Evolutionary conservation across 164 flowering plant genomes (phyloP), one percentile per base, ranked within the genome.

Genomic region (Houttuynia cordata): DNA sequence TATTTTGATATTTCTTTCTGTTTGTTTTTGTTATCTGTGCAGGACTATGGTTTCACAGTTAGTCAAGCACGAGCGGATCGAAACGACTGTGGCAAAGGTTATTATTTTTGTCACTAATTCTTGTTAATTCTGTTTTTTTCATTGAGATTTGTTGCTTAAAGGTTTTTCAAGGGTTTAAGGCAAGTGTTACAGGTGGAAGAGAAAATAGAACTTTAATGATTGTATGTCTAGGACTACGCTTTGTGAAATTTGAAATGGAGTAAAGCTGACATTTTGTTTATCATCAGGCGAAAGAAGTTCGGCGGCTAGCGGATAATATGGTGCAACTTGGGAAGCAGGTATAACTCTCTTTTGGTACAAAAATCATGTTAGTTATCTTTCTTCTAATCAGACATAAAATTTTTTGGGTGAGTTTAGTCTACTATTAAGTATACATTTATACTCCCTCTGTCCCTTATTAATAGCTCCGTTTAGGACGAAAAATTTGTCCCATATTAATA

Each of bases 41-140:
- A 91, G 97, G 71, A 92, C 98, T 17, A 82, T 92, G 96, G 98
- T 92, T 2, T 92, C 96, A 15, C 98, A 92, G 77, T 62, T 92
- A 79, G 89, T 92, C 71, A 87, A 82, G 79, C 96, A 92, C 67
- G 96, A 87, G 76, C 83, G 96, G 3, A 92, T 92, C 4, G 98
- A 92, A 75, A 92, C 96, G 49, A 89, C 96, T 18, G 87, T 92
- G 23, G 90, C 96, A 1, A 89, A 87, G 96, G 96, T 84, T 42
- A 17, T 24, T 54, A n/a, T 53, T 10, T 54, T 54, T 17, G 15
- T n/a, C 19, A 54, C 21, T 54, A 4, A 23, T 10, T 20, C 18
- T 24, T 23, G n/a, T 24, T 8, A 23, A 53, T 30, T 30, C 37
- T 30, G 37, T 6, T 30, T 30, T 2, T 30, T 30, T 30, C 6